Evolutionary conservation across 768 basidiomycete species (phyloP).

Genomic region (Pholiota conissans): DNA sequence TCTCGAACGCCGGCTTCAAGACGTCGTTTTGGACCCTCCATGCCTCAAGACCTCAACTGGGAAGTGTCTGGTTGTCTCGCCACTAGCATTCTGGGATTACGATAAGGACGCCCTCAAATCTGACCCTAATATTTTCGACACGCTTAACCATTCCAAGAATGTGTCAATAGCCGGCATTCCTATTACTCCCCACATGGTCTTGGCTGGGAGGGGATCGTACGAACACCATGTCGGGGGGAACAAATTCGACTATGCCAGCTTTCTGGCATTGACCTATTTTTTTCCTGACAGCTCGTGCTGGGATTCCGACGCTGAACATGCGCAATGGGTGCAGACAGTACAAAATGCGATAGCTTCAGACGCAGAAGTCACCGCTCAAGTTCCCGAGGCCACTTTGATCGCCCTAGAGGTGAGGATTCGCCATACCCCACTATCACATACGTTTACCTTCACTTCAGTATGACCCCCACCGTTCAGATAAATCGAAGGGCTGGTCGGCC

Average conservation of each 20-base stretch:
- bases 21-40: slow-evolving; percentile 37
- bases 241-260: slow-evolving; percentile 64
- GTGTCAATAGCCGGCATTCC: slow-evolving; percentile 62
- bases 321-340: slow-evolving; percentile 62
- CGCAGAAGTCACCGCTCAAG: slow-evolving; percentile 27
- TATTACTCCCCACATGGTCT: slow-evolving; percentile 72
- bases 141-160: slow-evolving; percentile 54
- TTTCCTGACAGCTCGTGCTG: slow-evolving; percentile 77
- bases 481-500: slow-evolving; percentile 49
- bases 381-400: slow-evolving; percentile 41
- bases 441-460: background rate
- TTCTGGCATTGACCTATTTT: slow-evolving; percentile 80
- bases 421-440: slow-evolving; percentile 3
- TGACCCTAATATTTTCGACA: slow-evolving; percentile 58
- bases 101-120: slow-evolving; percentile 51
- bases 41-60: slow-evolving; percentile 57
- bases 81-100: slow-evolving; percentile 74
- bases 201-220: slow-evolving; percentile 64
- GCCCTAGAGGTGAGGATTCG: slow-evolving; percentile 43
- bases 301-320: slow-evolving; percentile 53
- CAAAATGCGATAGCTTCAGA: slow-evolving; percentile 34
- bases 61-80: slow-evolving; percentile 71
- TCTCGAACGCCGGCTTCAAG: slow-evolving; percentile 59
- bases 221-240: slow-evolving; percentile 47
- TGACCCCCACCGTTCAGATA: slow-evolving; percentile 33